A percentile compares a stretch with the other conserved stretches of the same genome.
These are phyloP conservation scores for Solanum hybrid DNA, from an alignment of 305 asterid species.

Conservation along the genomic window DNA sequence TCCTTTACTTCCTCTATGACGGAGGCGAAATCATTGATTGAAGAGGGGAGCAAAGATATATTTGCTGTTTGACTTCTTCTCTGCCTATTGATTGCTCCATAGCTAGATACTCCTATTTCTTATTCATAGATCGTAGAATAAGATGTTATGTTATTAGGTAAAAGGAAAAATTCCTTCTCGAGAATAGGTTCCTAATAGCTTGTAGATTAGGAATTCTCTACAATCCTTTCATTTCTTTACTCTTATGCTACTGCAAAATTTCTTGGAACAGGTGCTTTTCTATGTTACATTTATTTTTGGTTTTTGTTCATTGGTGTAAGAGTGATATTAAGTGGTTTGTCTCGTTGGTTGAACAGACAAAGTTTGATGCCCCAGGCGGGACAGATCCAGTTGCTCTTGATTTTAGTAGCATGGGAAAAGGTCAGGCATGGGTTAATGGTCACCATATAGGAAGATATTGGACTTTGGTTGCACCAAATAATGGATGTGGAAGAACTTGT, in stretches of 20 bases:
- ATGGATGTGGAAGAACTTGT: constrained; percentile 62
- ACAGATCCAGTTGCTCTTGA: constrained; percentile 66
- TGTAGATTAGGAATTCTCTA: background rate
- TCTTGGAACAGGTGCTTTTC: background rate
- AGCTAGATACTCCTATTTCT: background rate
- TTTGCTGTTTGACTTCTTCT: background rate
- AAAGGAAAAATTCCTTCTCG: background rate
- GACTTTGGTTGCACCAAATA: constrained; percentile 58
- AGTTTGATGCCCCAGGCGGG: constrained; percentile 61
- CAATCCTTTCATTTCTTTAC: background rate
- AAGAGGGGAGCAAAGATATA: background rate
- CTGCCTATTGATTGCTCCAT: background rate
- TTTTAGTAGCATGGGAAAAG: constrained; percentile 79
- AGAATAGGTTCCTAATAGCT: background rate
- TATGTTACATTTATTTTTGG: background rate
- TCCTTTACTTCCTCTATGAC: background rate
- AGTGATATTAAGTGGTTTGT: background rate
- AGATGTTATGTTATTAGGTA: background rate
- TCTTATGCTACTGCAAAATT: background rate
- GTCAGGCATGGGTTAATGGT: constrained; percentile 91
- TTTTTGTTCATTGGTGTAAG: background rate
- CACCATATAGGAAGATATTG: constrained; percentile 89
- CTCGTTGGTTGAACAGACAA: constrained; percentile 33
- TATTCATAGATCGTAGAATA: background rate
- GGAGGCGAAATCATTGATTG: background rate